Evolutionary conservation across 768 basidiomycete species (phyloP), one percentile per base, ranked within the genome.

Genomic region (Paxillus involutus): DNA sequence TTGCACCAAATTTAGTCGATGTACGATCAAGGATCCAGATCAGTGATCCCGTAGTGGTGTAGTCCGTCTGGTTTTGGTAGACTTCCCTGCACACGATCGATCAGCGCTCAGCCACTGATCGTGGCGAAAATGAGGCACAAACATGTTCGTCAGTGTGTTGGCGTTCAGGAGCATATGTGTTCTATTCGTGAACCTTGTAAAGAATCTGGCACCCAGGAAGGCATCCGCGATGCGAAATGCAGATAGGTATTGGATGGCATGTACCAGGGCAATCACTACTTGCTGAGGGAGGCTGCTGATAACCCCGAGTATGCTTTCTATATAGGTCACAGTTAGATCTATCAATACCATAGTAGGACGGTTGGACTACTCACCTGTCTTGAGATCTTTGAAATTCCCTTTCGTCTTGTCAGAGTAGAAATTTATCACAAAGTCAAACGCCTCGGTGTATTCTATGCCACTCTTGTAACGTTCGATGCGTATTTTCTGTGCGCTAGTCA

Each of bases 51-150:
- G 73, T 79, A 17, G 79, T 74, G 11, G 80, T 83, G 51, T 80
- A 81, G 65, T 97, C 88, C 0, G 91, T 93, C 64, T 90, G 88
- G 61, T 98, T 98, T 33, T 85, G 81, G 67, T 91, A 95, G n/a
- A 99, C 84, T 69, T 98, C 95, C 42, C 84, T 84, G 56, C 40
- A 26, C 37, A 30, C 32, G 24, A 8, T 14, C 10, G n/a, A 8
- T 26, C 26, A 26, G 26, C 26, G 26, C 47, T 58, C 43, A 56
- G 44, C 19, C 16, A 44, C 8, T 29, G 21, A 44, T 12, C 32
- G 21, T 26, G 51, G 7, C 21, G n/a, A 29, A 56, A 26, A 37
- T 21, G 19, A 47, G 36, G 35, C 17, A 68, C 80, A 14, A 55
- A 82, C 72, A 96, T 70, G 65, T 97, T 98, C 12, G 80, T 79